These are phyloP conservation scores for Penicillium sp. DNA, from an alignment of 2,329 filamentous ascomycete species.

Conservation along the genomic window DNA sequence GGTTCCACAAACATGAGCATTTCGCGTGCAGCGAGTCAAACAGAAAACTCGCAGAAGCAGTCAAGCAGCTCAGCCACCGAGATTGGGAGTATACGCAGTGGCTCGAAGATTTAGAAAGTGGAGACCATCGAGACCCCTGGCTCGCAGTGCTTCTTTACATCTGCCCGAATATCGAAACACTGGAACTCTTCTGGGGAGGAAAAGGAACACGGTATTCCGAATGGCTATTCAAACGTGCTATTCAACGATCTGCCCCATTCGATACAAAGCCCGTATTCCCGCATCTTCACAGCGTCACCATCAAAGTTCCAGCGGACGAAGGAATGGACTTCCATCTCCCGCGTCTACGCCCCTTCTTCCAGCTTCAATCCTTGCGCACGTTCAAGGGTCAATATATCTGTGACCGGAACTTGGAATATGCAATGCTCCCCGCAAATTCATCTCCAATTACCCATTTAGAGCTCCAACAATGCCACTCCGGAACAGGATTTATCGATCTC, in stretches of 20 bases:
- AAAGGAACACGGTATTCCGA: neutral
- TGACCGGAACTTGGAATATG: neutral
- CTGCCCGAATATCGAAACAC: neutral
- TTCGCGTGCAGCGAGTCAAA: neutral
- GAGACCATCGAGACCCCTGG: conserved; percentile 2
- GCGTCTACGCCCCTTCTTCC: neutral
- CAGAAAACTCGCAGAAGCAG: neutral
- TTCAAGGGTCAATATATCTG: neutral
- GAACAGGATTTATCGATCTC: conserved; percentile 4
- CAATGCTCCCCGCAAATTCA: neutral
- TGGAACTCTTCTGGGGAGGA: conserved; percentile 6
- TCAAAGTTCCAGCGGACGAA: neutral
- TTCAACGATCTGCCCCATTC: neutral
- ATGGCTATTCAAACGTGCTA: neutral
- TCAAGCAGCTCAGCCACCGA: neutral
- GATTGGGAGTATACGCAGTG: neutral
- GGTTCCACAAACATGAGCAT: neutral
- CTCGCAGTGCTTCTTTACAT: conserved; percentile 3
- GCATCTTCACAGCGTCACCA: neutral
- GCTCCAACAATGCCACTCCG: neutral
- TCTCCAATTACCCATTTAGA: neutral
- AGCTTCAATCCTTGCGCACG: neutral
- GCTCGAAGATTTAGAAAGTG: neutral
- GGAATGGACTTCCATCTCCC: neutral
- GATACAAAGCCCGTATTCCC: conserved; percentile 2